Evolutionary conservation across 1,139 yeast species (phyloP).

Genomic region (Candida mesenterica): DNA sequence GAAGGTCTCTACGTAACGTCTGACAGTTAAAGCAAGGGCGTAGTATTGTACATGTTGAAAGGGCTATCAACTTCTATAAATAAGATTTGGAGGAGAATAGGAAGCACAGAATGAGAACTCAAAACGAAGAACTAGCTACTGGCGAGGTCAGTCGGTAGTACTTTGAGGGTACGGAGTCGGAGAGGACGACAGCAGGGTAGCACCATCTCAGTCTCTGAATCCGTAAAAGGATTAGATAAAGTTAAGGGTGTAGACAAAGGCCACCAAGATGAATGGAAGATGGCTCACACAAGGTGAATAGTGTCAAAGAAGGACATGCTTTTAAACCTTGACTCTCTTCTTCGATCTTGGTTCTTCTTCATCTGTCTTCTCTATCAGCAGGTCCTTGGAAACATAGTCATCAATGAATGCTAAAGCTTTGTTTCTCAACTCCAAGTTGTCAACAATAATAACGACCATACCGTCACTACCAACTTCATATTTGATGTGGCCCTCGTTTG

Average conservation of each 20-base stretch:
- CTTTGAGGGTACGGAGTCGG: no score
- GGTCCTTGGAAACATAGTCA: constrained; percentile 18
- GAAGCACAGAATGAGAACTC: no score
- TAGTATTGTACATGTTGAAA: no score
- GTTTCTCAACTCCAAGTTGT: constrained; percentile 29
- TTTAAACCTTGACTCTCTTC: constrained; percentile 8
- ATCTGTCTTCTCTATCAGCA: constrained; percentile 6
- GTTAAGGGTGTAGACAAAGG: no score
- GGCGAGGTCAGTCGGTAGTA: no score
- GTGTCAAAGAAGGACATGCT: background rate
- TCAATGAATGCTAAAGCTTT: constrained; percentile 39
- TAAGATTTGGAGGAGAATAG: no score
- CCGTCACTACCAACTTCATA: constrained; percentile 76
- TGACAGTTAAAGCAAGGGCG: no score
- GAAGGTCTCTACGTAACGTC: background rate
- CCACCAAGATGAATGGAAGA: background rate
- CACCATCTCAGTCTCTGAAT: no score
- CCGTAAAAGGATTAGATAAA: no score
- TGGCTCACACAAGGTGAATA: background rate
- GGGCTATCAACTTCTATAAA: no score
- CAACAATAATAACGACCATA: constrained; percentile 58
- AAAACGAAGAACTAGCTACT: no score
- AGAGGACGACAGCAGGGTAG: no score
- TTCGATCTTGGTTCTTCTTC: constrained; percentile 8
- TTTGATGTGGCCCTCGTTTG: constrained; percentile 65